Conservation (phyloP, 2,329 filamentous ascomycete genomes). For the Geosmithia flava region DNA sequence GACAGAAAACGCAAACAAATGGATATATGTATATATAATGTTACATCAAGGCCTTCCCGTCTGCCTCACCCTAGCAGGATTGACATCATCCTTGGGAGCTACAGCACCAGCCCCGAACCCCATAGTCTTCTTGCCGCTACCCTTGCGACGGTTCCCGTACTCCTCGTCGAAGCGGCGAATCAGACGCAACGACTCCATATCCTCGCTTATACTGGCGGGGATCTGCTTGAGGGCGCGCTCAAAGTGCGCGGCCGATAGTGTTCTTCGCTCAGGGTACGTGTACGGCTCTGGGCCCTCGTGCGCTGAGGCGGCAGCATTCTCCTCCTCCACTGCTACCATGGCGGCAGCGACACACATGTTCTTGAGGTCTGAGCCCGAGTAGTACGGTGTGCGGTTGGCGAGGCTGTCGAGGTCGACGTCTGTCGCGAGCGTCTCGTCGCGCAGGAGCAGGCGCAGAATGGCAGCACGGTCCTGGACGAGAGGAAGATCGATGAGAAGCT, state of each 20-base stretch:
- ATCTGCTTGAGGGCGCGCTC: slow-evolving; percentile 80
- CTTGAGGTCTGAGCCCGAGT: slow-evolving; percentile 76
- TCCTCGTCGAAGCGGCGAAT: slow-evolving; percentile 95
- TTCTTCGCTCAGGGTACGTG: slow-evolving; percentile 46
- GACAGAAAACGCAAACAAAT: neutral
- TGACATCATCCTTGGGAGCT: slow-evolving; percentile 19
- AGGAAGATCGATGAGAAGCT: slow-evolving; percentile 63
- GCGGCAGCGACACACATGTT: slow-evolving; percentile 72
- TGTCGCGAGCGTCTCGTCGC: slow-evolving; percentile 49
- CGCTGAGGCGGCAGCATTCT: slow-evolving; percentile 31
- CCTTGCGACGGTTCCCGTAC: slow-evolving; percentile 70
- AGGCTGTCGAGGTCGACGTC: slow-evolving; percentile 50
- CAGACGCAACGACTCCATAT: slow-evolving; percentile 75
- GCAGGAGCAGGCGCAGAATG: slow-evolving; percentile 61
- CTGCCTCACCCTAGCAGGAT: slow-evolving; percentile 2
- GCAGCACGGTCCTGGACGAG: slow-evolving; percentile 51
- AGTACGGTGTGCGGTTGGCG: slow-evolving; percentile 58
- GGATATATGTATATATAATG: neutral
- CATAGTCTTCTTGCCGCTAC: slow-evolving; percentile 42
- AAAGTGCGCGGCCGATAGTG: slow-evolving; percentile 59
- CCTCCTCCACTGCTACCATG: slow-evolving; percentile 66
- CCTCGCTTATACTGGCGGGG: slow-evolving; percentile 81
- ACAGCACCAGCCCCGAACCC: slow-evolving; percentile 42
- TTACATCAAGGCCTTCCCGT: neutral
- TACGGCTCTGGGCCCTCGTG: slow-evolving; percentile 30